Evolutionary conservation across 2,329 filamentous ascomycete species (phyloP), one percentile per base, ranked within the genome.

Genomic region (Aspergillus sergii): DNA sequence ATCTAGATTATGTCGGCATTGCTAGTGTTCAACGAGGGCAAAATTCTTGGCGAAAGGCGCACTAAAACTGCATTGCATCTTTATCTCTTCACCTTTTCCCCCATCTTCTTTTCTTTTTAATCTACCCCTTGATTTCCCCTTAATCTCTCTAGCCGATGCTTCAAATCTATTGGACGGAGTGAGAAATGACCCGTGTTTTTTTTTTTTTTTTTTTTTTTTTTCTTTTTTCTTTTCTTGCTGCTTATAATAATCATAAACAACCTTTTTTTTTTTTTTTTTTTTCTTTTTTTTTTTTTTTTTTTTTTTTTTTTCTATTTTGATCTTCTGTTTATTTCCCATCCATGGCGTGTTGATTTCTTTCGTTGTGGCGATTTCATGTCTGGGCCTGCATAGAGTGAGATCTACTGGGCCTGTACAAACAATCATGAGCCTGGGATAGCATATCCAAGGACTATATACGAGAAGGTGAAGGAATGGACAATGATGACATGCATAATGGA

Each of bases 1-100:
- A 68, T 82, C 64, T 82, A 75, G 74, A 64, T 62, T 39, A 54
- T 60, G 62, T 63, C 60, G 59, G 62, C 64, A 62, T 60, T 56
- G 61, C 63, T 57, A 66, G 64, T 69, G 63, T 68, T 65, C 63
- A 60, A 60, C 66, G 34, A 63, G 51, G 63, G 66, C 56, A 60
- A 62, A 65, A 61, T 58, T 46, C 43, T 60, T 61, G 67, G 68
- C 67, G 68, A 68, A 70, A 60, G 68, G 68, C 67, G 68, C 64
- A 69, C 65, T 66, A 69, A 70, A 70, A 51, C 63, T 55, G 61
- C 56, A 65, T 66, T 60, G 48, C 60, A 57, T 62, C 45, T 51
- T 63, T 43, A 23, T 53, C 59, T 48, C 34, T 51, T 53, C 48
- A 41, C 41, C 36, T 51, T 63, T 46, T 39, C 48, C 58, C 48